Evolutionary conservation across 2,329 filamentous ascomycete genomes (phyloP).

Genomic region (Fusarium keratoplasticum): DNA sequence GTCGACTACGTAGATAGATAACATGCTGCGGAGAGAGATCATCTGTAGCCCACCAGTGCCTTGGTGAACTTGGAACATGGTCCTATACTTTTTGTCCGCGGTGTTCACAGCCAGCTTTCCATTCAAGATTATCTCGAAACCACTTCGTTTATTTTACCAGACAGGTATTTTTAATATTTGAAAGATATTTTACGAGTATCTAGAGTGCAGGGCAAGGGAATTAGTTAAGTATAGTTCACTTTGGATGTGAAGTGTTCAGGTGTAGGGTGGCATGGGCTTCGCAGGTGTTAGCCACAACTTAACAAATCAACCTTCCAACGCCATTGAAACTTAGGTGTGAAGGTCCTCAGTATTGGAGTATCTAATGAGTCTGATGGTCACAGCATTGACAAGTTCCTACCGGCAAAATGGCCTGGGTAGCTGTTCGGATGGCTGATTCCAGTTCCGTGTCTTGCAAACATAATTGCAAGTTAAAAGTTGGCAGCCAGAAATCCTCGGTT

Average conservation of each 20-base stretch:
- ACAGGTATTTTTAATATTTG: neutral
- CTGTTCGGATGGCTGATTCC: neutral
- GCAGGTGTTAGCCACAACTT: neutral
- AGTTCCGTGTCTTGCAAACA: neutral
- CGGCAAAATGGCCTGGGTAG: neutral
- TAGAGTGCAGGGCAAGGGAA: too few relatives aligned
- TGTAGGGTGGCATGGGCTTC: neutral
- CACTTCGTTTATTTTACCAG: neutral
- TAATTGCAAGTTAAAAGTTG: neutral
- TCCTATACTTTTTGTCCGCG: fast-evolving
- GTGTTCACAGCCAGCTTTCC: neutral
- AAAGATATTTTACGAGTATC: too few relatives aligned
- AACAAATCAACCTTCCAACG: neutral
- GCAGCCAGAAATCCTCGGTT: conserved; percentile 13
- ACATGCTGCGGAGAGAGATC: neutral
- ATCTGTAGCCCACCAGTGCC: neutral
- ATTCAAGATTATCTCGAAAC: neutral
- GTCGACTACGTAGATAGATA: neutral
- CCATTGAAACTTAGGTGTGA: neutral
- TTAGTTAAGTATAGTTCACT: neutral
- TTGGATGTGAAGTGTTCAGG: neutral
- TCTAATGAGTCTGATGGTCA: neutral
- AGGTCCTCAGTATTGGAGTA: neutral
- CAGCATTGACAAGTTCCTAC: neutral
- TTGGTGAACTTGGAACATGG: neutral